Base-by-base conservation (phyloP, 108 stramenopile species). In the Pseudonitzschia multistriata region DNA sequence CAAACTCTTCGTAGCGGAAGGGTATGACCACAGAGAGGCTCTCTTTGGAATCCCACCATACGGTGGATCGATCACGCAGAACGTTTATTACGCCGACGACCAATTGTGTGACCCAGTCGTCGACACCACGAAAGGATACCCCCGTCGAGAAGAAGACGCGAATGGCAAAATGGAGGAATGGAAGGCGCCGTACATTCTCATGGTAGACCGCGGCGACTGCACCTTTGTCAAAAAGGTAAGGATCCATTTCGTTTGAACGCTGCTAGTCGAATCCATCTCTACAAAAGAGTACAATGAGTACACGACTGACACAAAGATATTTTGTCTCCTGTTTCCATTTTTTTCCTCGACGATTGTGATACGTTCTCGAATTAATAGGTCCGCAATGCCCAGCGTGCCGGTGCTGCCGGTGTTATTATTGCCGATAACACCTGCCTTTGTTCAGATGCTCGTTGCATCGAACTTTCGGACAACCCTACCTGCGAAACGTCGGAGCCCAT, bases 21-120 rank as follows among this genome's bases (percentile, higher is more conserved):
- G 89, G 53, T 98, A 96, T 66, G 86, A 89, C 31, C 97, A 98
- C 77, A 81, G 91, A 40, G 96, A 96, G 62, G 96, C 96, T 27
- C 83, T 98, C 28, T 98, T 98, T 77, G 97, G 97, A 19, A 79
- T 88, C 33, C 96, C 96, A 30, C 88, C 94, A 40, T 98, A 98
- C 77, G 97, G 96, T 33, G 91, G 84, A 34, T 81, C 87, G 35
- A 87, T 97, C 57, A 78, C 87, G 34, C 89, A 93, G 74, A 81
- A 78, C 22, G 73, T 97, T 0, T 88, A 88, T 55, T 94, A 94
- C 67, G 84, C 89, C 34, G 85, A 93, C 28, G 56, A 68, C 15
- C 75, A 81, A 68, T 75, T 94, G 48, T 96, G 95, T 69, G 86
- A 90, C 52, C 73, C 81, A 35, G 76, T 75, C 36, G 85, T 86